Evolutionary conservation across 108 stramenopile species (phyloP), one percentile per base, ranked within the genome.

Genomic region (Skeletonema menzelii): DNA sequence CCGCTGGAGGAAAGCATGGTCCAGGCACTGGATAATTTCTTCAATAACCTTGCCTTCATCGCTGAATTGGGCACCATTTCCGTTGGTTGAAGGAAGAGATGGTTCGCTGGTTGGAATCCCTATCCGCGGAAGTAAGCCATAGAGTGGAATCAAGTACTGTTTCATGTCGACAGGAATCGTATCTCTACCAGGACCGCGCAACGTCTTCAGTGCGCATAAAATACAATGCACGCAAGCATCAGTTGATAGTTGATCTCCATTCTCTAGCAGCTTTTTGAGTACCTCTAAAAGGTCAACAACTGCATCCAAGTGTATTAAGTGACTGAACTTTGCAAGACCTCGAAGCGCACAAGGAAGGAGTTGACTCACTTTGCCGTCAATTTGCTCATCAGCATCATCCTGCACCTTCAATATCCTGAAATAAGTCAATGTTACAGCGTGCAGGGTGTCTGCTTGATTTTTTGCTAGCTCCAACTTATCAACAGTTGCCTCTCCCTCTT

Each of bases 251-350:
- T 65, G 65, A 42, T 92, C 87, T 2, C 85, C 87, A 34, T 84
- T 65, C 34, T 77, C 76, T 63, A 96, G 65, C 49, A 96, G 61
- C 17, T 85, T 70, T 59, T 89, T 92, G 34, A 96, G 71, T 8
- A 94, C 91, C 24, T 62, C 86, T 61, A 96, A 67, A 17, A 96
- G 77, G 69, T 94, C 90, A 15, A 86, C 73, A 28, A 93, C 91
- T 3, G 92, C 94, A 64, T 78, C 77, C 59, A 78, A 38, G 34
- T 78, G 69, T 59, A 96, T 95, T 4, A 96, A 76, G 73, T 96
- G 96, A 11, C 90, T 90, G 75, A 91, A 90, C 60, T 91, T 91
- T 31, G 93, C 92, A 40, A 96, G 82, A 8, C 96, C 96, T 24
- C 89, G 85, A 53, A 96, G 64, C 14, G 89, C 88, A 19, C 77